Evolutionary conservation across 495 filamentous ascomycete species (phyloP), one percentile per base, ranked within the genome.

Genomic region (Podospora bellae-mahoneyi): DNA sequence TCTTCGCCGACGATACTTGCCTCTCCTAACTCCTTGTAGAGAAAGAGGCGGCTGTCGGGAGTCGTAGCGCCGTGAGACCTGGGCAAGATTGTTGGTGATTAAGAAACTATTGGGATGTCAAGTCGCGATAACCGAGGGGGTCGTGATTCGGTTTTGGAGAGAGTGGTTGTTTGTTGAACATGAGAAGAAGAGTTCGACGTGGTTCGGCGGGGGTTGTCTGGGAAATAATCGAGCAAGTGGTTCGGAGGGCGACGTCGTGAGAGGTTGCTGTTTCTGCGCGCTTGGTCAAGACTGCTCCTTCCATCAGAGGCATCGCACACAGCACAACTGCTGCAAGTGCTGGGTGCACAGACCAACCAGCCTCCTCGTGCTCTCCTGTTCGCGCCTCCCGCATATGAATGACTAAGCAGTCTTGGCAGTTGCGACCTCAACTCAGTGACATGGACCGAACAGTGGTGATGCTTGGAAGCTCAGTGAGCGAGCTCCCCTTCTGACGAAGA

Each of bases 391-490:
- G 23, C 55, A 58, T 0, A 27, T 5, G 27, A 4, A 56, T 64
- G 56, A 64, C 68, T 64, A 70, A 64, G 61, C 66, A 6, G 30
- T 15, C 62, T 65, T 68, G 67, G 67, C 62, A 19, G 5, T 48
- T 48, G 7, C 9, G 39, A 48, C 39, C 2, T 5, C 39, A 48
- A 5, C 1, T 10, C 9, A 48, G 39, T 48, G 39, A 48, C 39
- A 23, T 23, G 23, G 39, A 48, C 39, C 2, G 39, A 48, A 48
- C 39, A 48, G 39, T 48, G 39, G 39, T 48, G 39, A 48, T 48
- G 39, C 19, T 58, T 66, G 32, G 27, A 28, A 28, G 32, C 23
- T 27, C 32, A 20, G 30, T 54, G 58, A 20, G 18, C 7, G 54
- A 66, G n/a, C 65, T 39, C 20, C 7, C 32, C 26, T n/a, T n/a